phyloP scores from a whole-genome alignment of 352 stramenopile genomes.

The Thraustotheca clavata region DNA sequence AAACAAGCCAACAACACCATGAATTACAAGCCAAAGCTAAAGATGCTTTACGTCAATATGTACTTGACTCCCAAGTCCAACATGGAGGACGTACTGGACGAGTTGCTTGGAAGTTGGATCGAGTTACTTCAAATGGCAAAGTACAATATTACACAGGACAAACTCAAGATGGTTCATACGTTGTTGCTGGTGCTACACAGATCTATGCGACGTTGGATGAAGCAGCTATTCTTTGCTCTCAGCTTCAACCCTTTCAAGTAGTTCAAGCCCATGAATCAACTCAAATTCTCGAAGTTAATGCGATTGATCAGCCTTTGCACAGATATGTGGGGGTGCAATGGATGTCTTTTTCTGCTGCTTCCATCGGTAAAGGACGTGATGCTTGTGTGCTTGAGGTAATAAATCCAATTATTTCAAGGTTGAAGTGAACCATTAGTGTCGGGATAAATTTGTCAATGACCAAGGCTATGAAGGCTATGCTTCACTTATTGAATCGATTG shows the following conservation, averaged over 20 bases:
- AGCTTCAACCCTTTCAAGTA: slow-evolving; percentile 1
- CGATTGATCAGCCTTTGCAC: background rate
- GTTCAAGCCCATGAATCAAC: slow-evolving; percentile 8
- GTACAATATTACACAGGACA: slow-evolving; percentile 14
- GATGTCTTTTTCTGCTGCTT: background rate
- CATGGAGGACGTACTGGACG: background rate
- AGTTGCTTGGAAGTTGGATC: slow-evolving; percentile 12
- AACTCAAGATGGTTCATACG: background rate
- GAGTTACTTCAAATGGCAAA: background rate
- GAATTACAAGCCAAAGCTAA: background rate
- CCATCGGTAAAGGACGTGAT: slow-evolving; percentile 1
- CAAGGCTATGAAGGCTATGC: background rate
- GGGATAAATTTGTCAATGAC: slow-evolving; percentile 1
- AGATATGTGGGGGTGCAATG: slow-evolving; percentile 10
- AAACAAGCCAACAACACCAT: background rate
- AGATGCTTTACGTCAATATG: slow-evolving; percentile 6
- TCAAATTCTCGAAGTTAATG: background rate
- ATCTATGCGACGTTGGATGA: slow-evolving; percentile 5
- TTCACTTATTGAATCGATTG: slow-evolving; percentile 16
- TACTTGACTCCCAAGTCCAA: slow-evolving; percentile 8
- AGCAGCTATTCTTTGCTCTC: background rate
- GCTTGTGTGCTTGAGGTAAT: slow-evolving; percentile 16
- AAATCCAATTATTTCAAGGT: background rate
- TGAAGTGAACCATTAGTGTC: background rate
- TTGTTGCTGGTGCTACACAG: slow-evolving; percentile 3